phyloP scores from a whole-genome alignment of 371 early-diverging fungal species.

The Actinomortierella wolfii region DNA sequence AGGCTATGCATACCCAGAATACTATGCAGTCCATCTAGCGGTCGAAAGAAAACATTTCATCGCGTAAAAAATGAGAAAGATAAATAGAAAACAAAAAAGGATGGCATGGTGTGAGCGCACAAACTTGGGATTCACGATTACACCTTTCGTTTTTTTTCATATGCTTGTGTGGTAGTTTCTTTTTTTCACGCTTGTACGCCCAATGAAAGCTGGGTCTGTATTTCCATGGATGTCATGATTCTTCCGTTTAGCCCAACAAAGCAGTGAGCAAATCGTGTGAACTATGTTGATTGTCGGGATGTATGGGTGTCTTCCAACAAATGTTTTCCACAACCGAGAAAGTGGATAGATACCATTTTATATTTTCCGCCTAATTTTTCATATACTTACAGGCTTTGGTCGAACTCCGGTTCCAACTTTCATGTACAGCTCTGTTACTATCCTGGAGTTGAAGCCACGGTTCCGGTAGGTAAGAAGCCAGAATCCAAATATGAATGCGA shows the following conservation, averaged over 20 bases:
- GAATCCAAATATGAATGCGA: constrained; percentile 18
- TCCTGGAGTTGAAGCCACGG: constrained; percentile 30
- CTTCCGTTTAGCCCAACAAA: background rate
- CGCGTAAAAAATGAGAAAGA: background rate
- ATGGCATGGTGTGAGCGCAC: background rate
- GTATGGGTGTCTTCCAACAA: background rate
- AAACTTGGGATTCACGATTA: no score
- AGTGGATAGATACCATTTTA: background rate
- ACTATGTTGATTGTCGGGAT: background rate
- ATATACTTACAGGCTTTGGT: constrained; percentile 42
- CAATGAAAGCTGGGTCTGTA: background rate
- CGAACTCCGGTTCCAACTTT: constrained; percentile 35
- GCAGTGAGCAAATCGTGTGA: background rate
- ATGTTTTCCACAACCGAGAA: background rate
- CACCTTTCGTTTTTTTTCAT: background rate
- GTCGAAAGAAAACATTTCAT: background rate
- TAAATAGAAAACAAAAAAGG: background rate
- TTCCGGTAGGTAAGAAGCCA: constrained; percentile 38
- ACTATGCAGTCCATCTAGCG: constrained; percentile 42
- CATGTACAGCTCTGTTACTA: constrained; percentile 33
- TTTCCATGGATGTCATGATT: background rate
- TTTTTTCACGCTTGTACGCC: no score
- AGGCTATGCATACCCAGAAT: constrained; percentile 26
- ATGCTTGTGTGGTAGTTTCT: background rate
- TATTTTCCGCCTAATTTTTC: no score